Evolutionary conservation across 345 rosid genomes (phyloP).

Genomic region (Trapa bicornis): DNA sequence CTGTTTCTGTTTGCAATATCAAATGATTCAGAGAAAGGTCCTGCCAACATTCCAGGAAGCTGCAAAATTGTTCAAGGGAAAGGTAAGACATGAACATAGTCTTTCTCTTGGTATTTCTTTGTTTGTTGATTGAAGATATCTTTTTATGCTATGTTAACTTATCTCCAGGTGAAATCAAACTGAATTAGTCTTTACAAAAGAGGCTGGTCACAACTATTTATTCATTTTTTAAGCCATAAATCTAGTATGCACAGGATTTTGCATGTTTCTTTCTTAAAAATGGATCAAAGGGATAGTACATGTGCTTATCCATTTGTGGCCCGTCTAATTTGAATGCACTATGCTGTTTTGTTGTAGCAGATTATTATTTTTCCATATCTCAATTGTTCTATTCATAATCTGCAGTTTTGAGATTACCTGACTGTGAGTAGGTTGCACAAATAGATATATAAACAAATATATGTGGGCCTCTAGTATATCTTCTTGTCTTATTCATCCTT

Average conservation of each 20-base stretch:
- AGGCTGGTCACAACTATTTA: not conserved
- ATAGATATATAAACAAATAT: not conserved
- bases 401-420: not conserved
- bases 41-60: slow-evolving; percentile 59
- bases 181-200: not conserved
- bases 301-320: not conserved
- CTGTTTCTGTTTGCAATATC: slow-evolving; percentile 54
- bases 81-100: slow-evolving; percentile 33
- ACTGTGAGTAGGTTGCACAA: not conserved
- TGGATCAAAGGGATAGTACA: not conserved
- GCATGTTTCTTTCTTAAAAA: not conserved
- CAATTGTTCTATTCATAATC: not conserved
- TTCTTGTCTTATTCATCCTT: not conserved
- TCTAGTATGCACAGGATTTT: not conserved
- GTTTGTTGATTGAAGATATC: not conserved
- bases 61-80: slow-evolving; percentile 81
- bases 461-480: not conserved
- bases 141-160: not conserved
- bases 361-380: not conserved
- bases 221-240: not conserved
- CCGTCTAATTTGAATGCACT: not conserved
- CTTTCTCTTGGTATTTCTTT: not conserved
- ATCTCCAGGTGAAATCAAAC: not conserved
- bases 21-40: slow-evolving; percentile 58
- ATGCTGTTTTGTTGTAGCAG: not conserved